Evolutionary conservation across 345 rosid genomes (phyloP).

Genomic region (Ailanthus altissimus): DNA sequence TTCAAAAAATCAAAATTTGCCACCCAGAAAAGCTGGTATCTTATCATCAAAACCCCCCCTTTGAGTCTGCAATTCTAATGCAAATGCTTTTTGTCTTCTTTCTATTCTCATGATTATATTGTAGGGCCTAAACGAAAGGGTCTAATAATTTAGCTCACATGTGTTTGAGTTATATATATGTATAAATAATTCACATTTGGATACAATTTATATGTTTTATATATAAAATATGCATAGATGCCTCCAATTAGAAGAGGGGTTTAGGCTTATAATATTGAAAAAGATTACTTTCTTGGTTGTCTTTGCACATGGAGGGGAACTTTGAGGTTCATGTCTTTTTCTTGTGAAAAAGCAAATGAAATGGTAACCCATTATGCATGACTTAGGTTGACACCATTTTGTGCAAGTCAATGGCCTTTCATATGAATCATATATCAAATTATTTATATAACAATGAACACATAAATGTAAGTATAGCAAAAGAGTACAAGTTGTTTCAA

Average conservation of each 20-base stretch:
- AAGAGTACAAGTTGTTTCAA: background rate
- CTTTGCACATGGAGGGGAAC: constrained; percentile 13
- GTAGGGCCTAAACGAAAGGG: constrained; percentile 30
- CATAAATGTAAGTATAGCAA: background rate
- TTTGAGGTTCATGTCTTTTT: background rate
- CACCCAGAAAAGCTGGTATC: constrained; percentile 9
- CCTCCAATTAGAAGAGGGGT: constrained; percentile 3
- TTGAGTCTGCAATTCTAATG: constrained; percentile 18
- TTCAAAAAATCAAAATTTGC: constrained; percentile 1
- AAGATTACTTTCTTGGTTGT: background rate
- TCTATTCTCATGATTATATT: constrained; percentile 26
- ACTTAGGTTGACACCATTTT: background rate
- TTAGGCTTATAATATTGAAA: background rate
- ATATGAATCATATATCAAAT: background rate
- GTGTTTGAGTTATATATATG: constrained; percentile 3
- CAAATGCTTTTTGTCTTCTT: constrained; percentile 21
- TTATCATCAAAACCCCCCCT: constrained; percentile 6
- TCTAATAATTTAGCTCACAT: constrained; percentile 38
- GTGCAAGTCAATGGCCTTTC: background rate
- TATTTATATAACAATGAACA: background rate
- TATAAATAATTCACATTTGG: background rate
- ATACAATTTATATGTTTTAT: background rate
- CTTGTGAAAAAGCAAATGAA: background rate
- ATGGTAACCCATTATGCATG: background rate
- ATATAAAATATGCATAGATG: background rate